Percentiles rank a stretch among this genome's conserved stretches.
These are phyloP conservation scores for Apiotrichum brassicae DNA, from an alignment of 1,284 basidiomycete species.

Conservation along the genomic window DNA sequence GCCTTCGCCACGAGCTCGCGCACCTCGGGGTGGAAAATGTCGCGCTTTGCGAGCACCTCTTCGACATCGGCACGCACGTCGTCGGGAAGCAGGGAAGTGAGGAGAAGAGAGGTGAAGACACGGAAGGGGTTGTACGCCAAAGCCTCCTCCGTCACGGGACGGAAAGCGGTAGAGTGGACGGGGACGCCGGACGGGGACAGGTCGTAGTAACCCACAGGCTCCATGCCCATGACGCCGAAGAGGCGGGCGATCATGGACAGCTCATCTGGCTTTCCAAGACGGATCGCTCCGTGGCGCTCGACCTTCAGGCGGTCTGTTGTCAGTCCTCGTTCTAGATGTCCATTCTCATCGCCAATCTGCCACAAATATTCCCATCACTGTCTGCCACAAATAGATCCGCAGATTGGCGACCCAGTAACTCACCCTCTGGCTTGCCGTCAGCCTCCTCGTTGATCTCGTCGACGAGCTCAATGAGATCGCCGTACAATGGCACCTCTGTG, in stretches of 20 bases:
- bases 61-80: slow-evolving; percentile 30
- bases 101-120: slow-evolving; percentile 46
- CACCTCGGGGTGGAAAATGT: slow-evolving; percentile 43
- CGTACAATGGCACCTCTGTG: slow-evolving; percentile 47
- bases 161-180: slow-evolving; percentile 49
- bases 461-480: slow-evolving; percentile 46
- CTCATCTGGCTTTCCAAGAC: slow-evolving; percentile 45
- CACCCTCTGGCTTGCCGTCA: slow-evolving; percentile 6
- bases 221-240: slow-evolving; percentile 46
- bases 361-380: too few species aligned
- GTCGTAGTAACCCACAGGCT: slow-evolving; percentile 49
- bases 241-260: slow-evolving; percentile 43
- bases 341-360: too few species aligned
- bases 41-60: slow-evolving; percentile 30
- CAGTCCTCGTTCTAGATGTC: too few species aligned
- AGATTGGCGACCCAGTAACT: not conserved
- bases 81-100: slow-evolving; percentile 42
- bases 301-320: slow-evolving; percentile 40
- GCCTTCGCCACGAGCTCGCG: slow-evolving; percentile 34
- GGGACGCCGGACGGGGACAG: slow-evolving; percentile 44
- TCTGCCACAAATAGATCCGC: too few species aligned
- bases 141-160: slow-evolving; percentile 32
- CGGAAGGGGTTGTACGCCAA: slow-evolving; percentile 47
- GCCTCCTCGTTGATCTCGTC: slow-evolving; percentile 38
- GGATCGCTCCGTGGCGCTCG: slow-evolving; percentile 49